Conservation (phyloP, 208 protist genomes). For the Tritrichomonas foetus region DNA sequence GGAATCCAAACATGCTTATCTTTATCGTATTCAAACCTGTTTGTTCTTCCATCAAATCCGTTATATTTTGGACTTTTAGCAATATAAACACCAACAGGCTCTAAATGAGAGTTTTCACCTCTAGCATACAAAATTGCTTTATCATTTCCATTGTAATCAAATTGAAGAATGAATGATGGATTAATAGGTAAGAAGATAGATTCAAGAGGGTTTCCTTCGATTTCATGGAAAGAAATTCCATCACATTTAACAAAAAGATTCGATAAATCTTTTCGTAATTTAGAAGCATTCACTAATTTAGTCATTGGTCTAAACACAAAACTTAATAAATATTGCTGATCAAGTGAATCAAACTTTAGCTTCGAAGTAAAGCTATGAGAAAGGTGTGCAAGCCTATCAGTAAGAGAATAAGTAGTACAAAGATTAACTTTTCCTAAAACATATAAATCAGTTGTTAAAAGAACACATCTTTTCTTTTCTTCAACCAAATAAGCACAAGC, state of each 20-base stretch:
- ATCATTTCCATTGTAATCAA: neutral
- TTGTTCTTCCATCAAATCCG: neutral
- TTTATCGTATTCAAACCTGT: neutral
- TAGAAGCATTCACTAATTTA: neutral
- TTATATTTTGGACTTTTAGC: neutral
- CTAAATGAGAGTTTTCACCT: neutral
- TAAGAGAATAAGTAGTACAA: no score
- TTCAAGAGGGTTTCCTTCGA: neutral
- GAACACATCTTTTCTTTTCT: no score
- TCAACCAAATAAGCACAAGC: no score
- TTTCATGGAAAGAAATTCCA: neutral
- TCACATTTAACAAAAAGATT: neutral
- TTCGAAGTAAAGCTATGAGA: no score
- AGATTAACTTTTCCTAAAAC: no score
- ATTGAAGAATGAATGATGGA: neutral
- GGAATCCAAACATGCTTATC: neutral
- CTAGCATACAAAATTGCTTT: neutral
- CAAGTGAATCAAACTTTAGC: no score
- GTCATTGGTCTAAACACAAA: neutral
- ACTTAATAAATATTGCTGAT: neutral
- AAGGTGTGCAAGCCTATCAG: no score
- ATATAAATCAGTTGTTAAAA: no score
- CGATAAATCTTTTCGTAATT: neutral
- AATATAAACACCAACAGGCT: neutral
- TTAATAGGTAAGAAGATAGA: neutral